Conservation (phyloP, 2,329 filamentous ascomycete species). For the Scytalidium sp. region DNA sequence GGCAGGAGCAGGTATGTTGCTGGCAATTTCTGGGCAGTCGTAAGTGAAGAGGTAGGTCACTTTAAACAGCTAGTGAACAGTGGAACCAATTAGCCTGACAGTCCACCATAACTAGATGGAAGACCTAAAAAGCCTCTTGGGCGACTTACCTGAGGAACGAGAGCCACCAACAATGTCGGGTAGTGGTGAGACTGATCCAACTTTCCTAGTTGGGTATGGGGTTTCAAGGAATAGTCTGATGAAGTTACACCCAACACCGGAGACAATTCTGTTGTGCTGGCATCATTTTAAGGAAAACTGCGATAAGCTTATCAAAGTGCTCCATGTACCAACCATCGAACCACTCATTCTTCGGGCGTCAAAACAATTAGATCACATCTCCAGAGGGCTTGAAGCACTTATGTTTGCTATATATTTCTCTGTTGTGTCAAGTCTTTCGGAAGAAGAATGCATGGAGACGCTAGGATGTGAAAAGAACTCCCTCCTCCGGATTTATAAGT, state of each 20-base stretch:
- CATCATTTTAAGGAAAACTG: not conserved
- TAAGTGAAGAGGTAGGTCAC: not conserved
- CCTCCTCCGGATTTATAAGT: slow-evolving; percentile 34
- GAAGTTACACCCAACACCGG: not conserved
- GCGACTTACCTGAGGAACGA: not conserved
- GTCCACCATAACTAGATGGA: not conserved
- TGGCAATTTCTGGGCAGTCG: not conserved
- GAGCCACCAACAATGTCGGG: not conserved
- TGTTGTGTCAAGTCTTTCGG: slow-evolving; percentile 38
- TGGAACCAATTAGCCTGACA: not conserved
- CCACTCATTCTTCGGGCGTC: not conserved
- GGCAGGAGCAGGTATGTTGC: not conserved
- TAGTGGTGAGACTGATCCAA: not conserved
- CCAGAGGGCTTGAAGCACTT: slow-evolving; percentile 54
- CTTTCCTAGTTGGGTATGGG: not conserved
- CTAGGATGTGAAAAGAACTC: not conserved
- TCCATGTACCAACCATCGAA: not conserved
- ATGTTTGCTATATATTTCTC: slow-evolving; percentile 64
- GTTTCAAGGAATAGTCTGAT: not conserved
- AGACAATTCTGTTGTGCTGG: not conserved
- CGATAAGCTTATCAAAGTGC: not conserved
- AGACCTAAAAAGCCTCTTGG: not conserved
- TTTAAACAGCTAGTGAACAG: not conserved
- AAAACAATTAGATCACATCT: slow-evolving; percentile 21
- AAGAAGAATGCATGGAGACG: not conserved